Evolutionary conservation across 108 stramenopile genomes (phyloP).

Genomic region (Cyclotella distinguenda): DNA sequence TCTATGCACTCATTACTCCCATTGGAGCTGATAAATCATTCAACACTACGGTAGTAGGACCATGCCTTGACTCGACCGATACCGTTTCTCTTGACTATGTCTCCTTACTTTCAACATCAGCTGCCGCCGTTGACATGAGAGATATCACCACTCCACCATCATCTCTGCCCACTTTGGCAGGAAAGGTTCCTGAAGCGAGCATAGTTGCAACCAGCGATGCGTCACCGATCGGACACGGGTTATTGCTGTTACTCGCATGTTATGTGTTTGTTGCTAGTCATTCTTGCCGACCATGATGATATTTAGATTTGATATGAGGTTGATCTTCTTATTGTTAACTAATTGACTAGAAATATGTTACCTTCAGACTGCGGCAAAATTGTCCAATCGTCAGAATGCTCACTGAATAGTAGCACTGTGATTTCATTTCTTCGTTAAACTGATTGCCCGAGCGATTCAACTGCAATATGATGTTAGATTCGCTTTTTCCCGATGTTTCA

Average conservation of each 20-base stretch:
- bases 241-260: not conserved
- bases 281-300: too few relatives aligned
- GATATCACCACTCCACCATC: not conserved
- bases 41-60: slow-evolving; percentile 1
- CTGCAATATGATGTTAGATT: too few relatives aligned
- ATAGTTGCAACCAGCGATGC: not conserved
- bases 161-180: not conserved
- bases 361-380: too few relatives aligned
- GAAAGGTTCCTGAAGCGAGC: slow-evolving; percentile 6
- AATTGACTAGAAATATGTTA: too few relatives aligned
- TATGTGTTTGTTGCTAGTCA: not conserved
- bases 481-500: too few relatives aligned
- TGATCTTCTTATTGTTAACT: too few relatives aligned
- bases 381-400: too few relatives aligned
- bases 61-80: not conserved
- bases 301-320: too few relatives aligned
- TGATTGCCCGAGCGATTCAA: too few relatives aligned
- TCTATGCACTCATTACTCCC: slow-evolving; percentile 20
- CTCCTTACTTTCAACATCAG: not conserved
- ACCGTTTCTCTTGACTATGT: slow-evolving; percentile 3
- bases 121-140: not conserved
- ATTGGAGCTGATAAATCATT: slow-evolving; percentile 3
- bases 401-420: too few relatives aligned
- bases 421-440: too few relatives aligned
- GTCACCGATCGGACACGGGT: not conserved